These are phyloP conservation scores for Dimocarpus longan DNA, from an alignment of 345 rosid genomes.

Conservation along the genomic window DNA sequence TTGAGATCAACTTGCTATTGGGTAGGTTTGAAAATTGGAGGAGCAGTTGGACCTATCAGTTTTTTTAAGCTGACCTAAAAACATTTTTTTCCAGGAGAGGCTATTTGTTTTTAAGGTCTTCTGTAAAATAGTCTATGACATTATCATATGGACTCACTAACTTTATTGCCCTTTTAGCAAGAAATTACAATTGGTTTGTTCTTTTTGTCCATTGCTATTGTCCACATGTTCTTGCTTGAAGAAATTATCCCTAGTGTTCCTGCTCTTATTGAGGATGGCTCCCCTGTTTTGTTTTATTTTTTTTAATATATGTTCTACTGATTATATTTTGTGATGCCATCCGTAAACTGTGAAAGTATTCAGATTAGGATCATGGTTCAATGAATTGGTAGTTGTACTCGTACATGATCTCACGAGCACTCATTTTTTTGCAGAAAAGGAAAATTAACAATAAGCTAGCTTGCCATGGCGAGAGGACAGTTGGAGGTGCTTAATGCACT, in stretches of 20 bases:
- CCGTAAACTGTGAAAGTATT: neutral
- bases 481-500: conserved; percentile 69
- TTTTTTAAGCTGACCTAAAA: neutral
- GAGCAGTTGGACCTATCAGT: neutral
- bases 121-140: neutral
- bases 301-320: no score
- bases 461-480: conserved; percentile 53
- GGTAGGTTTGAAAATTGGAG: neutral
- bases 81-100: no score
- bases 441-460: neutral
- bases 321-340: no score
- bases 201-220: neutral
- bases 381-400: neutral
- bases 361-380: neutral
- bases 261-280: neutral
- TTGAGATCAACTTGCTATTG: no score
- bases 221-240: neutral
- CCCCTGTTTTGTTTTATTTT: neutral
- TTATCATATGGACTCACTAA: neutral
- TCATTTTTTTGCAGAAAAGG: neutral
- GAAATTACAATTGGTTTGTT: neutral
- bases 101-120: neutral
- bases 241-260: neutral
- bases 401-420: conserved; percentile 1
- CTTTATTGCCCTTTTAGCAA: neutral